Percentiles rank a stretch among this genome's conserved stretches.
These are phyloP conservation scores for Leishmania martiniquensis DNA, from an alignment of 208 protist species.

Conservation along the genomic window DNA sequence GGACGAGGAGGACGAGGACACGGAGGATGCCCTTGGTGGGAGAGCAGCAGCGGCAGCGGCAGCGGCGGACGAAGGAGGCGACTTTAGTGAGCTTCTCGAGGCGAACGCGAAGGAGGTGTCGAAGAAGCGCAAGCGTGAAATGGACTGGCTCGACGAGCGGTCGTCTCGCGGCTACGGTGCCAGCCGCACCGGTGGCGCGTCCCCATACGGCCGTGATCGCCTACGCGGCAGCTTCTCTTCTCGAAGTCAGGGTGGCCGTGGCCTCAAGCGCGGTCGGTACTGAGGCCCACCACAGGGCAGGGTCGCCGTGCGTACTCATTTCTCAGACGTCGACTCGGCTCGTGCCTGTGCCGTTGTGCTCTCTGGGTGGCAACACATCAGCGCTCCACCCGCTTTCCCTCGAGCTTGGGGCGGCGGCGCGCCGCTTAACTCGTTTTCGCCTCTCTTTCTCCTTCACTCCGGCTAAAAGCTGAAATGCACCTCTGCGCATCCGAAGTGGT, in stretches of 20 bases:
- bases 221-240: conserved; percentile 11
- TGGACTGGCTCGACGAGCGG: conserved; percentile 70
- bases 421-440: background rate
- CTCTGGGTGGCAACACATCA: background rate
- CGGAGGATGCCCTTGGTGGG: conserved; percentile 50
- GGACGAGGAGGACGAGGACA: conserved; percentile 37
- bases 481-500: background rate
- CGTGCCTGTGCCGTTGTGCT: background rate
- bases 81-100: conserved; percentile 85
- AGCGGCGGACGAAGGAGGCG: conserved; percentile 68
- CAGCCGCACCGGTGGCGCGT: conserved; percentile 14
- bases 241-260: conserved; percentile 17
- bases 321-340: background rate
- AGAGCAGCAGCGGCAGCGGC: conserved; percentile 10
- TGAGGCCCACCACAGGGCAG: conserved; percentile 1
- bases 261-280: conserved; percentile 28
- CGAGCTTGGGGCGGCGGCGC: background rate
- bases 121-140: conserved; percentile 75
- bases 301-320: background rate
- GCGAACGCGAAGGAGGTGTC: conserved; percentile 51
- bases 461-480: background rate
- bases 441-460: background rate
- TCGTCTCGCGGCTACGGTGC: conserved; percentile 16
- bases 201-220: conserved; percentile 31
- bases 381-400: background rate